These are phyloP conservation scores for Lodderomyces orthopsilosis DNA, from an alignment of 1,139 yeast species.

Conservation along the genomic window DNA sequence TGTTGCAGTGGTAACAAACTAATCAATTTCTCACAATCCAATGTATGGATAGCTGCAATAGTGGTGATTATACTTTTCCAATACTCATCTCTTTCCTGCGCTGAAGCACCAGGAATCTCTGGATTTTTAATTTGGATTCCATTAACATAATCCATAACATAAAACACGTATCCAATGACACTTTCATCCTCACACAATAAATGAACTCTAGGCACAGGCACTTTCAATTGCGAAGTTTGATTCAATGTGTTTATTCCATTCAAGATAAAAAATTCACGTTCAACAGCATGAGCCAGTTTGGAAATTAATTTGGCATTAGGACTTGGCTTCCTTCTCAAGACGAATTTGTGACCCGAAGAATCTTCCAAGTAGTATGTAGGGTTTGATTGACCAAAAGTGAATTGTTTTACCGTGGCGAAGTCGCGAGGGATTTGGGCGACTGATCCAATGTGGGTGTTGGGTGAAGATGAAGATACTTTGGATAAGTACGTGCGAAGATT, in stretches of 20 bases:
- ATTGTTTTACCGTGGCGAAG: slow-evolving; percentile 43
- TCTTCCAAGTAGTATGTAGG: slow-evolving; percentile 59
- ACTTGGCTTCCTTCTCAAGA: slow-evolving; percentile 61
- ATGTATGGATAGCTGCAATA: slow-evolving; percentile 50
- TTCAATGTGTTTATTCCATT: slow-evolving; percentile 43
- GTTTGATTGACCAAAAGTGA: slow-evolving; percentile 65
- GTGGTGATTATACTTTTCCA: slow-evolving; percentile 57
- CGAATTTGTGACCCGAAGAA: slow-evolving; percentile 37
- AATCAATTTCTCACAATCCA: slow-evolving; percentile 48
- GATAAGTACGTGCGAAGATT: slow-evolving; percentile 29
- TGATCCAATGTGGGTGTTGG: slow-evolving; percentile 18
- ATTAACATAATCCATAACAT: slow-evolving; percentile 58
- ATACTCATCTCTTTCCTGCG: slow-evolving; percentile 22
- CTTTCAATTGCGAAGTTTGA: slow-evolving; percentile 23
- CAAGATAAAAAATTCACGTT: slow-evolving; percentile 57
- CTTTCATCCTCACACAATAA: slow-evolving; percentile 53
- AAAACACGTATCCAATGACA: slow-evolving; percentile 50
- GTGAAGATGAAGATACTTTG: slow-evolving; percentile 6
- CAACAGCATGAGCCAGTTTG: slow-evolving; percentile 64
- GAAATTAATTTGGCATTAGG: slow-evolving; percentile 52
- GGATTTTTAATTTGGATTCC: slow-evolving; percentile 64
- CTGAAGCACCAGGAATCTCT: slow-evolving; percentile 37
- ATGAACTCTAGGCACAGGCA: slow-evolving; percentile 50
- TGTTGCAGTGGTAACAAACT: slow-evolving; percentile 42
- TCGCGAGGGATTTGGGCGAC: slow-evolving; percentile 10